Conservation (phyloP, 345 rosid genomes). For the Gossypium anomalum region DNA sequence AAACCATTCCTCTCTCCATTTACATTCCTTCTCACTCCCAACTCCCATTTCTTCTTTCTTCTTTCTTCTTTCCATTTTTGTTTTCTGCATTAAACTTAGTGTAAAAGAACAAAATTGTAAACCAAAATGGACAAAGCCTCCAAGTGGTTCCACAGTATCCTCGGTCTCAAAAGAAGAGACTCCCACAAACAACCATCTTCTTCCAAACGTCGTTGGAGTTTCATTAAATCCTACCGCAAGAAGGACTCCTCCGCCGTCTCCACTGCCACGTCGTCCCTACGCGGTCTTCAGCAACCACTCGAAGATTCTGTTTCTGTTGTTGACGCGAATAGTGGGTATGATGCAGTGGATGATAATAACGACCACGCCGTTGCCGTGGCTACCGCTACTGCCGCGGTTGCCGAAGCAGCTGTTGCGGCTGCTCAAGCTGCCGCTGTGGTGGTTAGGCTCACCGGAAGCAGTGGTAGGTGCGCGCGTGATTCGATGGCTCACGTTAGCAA, state of each 20-base stretch:
- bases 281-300: constrained; percentile 15
- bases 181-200: constrained; percentile 21
- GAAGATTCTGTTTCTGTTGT: constrained; percentile 2
- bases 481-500: constrained; percentile 28
- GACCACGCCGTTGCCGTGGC: constrained; percentile 80
- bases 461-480: constrained; percentile 47
- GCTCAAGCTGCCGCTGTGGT: constrained; percentile 78
- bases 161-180: constrained; percentile 66
- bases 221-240: constrained; percentile 69
- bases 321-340: constrained; percentile 16
- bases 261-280: constrained; percentile 1
- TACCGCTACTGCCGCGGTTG: constrained; percentile 72
- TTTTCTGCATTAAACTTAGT: background rate
- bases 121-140: constrained; percentile 73
- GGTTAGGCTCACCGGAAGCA: constrained; percentile 61
- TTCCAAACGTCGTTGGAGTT: constrained; percentile 70
- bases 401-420: constrained; percentile 75
- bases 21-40: background rate
- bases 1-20: too few species aligned
- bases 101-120: background rate
- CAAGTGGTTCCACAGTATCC: constrained; percentile 62
- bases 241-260: constrained; percentile 14
- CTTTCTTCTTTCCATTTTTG: background rate
- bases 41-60: background rate
- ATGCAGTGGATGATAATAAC: constrained; percentile 27